Evolutionary conservation across 352 stramenopile genomes (phyloP), one percentile per base, ranked within the genome.

Genomic region (Phytophthora constricta): DNA sequence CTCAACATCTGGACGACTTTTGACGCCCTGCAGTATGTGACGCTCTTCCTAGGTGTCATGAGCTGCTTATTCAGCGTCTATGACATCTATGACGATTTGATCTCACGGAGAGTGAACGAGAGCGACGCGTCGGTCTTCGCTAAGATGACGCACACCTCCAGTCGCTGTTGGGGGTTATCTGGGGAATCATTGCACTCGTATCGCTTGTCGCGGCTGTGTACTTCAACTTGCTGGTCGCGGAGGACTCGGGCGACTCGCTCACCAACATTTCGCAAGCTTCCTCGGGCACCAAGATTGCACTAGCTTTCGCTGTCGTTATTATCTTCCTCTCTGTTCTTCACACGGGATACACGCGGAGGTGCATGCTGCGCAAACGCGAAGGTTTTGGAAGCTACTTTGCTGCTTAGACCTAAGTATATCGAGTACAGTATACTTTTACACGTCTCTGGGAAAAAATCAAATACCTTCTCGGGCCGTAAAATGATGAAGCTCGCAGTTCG

Each of bases 21-120:
- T 65, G 65, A 95, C 41, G 78, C 82, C 9, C 70, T 96, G 45
- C 86, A 87, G 59, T 97, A 94, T 72, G 74, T 95, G 65, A 91
- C 87, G 56, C 86, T 97, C 53, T 95, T 97, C 53, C 59, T 97
- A 17, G 90, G 90, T 39, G 88, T 95, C 78, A 97, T 97, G 90
- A 96, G 87, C 80, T 95, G 90, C 56, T 82, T 95, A 57, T 97
- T 96, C 68, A 95, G 88, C 23, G 88, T 97, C 60, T 97, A 97
- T 67, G 90, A 97, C 68, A 96, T 96, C 50, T 96, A 86, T 79
- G 90, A 97, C 72, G 90, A 97, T 62, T 84, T 97, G 67, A 96
- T 97, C 75, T 92, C 86, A 37, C 87, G 90, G 20, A 84, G 90
- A 34, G 80, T 96, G 17, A 94, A 96, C 63, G 87, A 94, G 48